Evolutionary conservation across 139 green algal species (phyloP), one percentile per base, ranked within the genome.

Genomic region (Asterochloris erici): DNA sequence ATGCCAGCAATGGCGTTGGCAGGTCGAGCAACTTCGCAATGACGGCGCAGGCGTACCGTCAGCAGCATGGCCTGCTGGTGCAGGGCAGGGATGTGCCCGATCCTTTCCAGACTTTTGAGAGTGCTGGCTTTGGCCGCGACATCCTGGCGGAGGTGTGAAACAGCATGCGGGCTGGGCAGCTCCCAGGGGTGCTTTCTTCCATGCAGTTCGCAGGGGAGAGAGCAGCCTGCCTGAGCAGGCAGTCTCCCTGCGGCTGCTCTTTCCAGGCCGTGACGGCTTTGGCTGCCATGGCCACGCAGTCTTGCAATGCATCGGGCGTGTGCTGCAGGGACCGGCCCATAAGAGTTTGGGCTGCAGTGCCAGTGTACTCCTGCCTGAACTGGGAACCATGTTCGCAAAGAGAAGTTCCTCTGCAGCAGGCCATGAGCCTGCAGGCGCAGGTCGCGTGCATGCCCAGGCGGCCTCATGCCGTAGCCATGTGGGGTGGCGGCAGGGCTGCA

Each of bases 91-190:
- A 29, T 38, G 63, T 93, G 21, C 90, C 90, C 2, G 91, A 95
- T 9, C 89, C 94, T 23, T 81, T 92, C 19, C 89, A 93, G 79
- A 91, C 88, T 0, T 98, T 98, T 60, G 90, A 95, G 70, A 89
- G 86, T 27, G 92, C 86, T 11, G 86, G 88, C n/a, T 96, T 95
- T 78, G 85, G 93, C 17, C 21, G 38, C 14, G 89, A 94, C 79
- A 92, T 98, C 74, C 81, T 96, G 84, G 90, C 93, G 38, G 94
- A 96, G 90, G 91, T 96, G 93, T 83, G 38, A 54, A 54, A 6
- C 38, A 64, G 23, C 21, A 19, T 54, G 38, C 38, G 38, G 6
- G 38, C 38, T 54, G 38, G 38, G 38, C 38, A 54, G 38, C 38
- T 54, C 38, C 38, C 38, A 54, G 38, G 38, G 38, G 38, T 54